Evolutionary conservation across 2,329 filamentous ascomycete genomes (phyloP).

Genomic region (Nemania sp.): DNA sequence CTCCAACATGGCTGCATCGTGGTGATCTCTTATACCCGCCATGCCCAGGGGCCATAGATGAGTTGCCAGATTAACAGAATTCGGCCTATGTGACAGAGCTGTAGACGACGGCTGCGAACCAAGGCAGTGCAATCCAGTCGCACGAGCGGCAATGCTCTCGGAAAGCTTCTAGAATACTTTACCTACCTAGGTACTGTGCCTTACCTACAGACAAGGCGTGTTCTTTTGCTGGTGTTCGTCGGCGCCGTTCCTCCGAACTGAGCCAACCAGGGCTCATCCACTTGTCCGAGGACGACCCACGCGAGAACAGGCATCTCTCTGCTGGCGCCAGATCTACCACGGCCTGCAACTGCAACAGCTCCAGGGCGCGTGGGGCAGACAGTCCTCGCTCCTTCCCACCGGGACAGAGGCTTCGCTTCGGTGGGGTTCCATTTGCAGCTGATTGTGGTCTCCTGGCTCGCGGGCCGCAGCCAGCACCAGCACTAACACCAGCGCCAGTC

Average conservation of each 20-base stretch:
- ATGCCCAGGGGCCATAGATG: too few species aligned
- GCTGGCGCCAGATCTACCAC: slow-evolving; percentile 23
- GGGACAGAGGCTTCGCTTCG: slow-evolving; percentile 4
- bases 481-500: not conserved
- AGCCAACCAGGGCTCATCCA: slow-evolving; percentile 40
- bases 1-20: too few species aligned
- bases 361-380: slow-evolving; percentile 30
- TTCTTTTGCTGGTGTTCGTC: not conserved
- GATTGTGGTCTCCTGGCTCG: not conserved
- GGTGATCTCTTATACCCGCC: too few species aligned
- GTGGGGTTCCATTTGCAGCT: slow-evolving; percentile 13
- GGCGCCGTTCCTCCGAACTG: slow-evolving; percentile 36
- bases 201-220: slow-evolving; percentile 5
- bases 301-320: slow-evolving; percentile 21
- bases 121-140: too few species aligned
- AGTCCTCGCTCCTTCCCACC: slow-evolving; percentile 19
- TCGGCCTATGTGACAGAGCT: too few species aligned
- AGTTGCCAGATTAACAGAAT: too few species aligned
- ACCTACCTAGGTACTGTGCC: too few species aligned
- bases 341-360: not conserved
- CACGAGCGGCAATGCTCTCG: too few species aligned
- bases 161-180: too few species aligned
- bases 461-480: not conserved
- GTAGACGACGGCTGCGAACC: too few species aligned
- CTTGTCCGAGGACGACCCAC: slow-evolving; percentile 39